Conservation (phyloP, 2,329 filamentous ascomycete species). For the Fusarium denticulatum region DNA sequence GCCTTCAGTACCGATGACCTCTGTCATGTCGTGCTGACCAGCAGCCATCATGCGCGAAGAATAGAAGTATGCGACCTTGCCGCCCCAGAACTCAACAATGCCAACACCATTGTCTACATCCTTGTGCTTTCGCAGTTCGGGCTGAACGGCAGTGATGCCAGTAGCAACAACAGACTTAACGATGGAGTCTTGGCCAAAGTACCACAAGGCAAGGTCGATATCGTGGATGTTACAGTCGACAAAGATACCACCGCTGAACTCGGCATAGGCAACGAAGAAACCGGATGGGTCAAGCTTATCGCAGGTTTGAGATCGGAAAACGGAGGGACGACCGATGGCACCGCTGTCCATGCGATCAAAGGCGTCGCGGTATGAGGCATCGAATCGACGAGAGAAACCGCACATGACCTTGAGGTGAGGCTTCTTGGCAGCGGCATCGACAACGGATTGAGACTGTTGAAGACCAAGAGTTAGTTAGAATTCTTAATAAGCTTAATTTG, state of each 20-base stretch:
- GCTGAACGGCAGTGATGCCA: conserved; percentile 47
- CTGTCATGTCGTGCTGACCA: conserved; percentile 74
- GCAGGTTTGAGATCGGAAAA: conserved; percentile 74
- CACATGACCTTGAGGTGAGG: conserved; percentile 72
- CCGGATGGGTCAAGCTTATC: conserved; percentile 73
- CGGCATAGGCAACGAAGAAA: conserved; percentile 75
- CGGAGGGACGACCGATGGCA: conserved; percentile 66
- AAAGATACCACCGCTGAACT: conserved; percentile 74
- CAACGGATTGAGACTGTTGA: conserved; percentile 65
- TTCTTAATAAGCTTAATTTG: not conserved
- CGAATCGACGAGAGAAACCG: conserved; percentile 60
- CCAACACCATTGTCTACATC: conserved; percentile 54
- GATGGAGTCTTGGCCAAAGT: conserved; percentile 46
- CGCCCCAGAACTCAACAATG: conserved; percentile 72
- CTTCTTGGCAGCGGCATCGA: conserved; percentile 64
- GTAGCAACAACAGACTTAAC: conserved; percentile 46
- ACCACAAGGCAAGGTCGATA: conserved; percentile 57
- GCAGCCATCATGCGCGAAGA: conserved; percentile 74
- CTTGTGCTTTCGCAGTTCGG: conserved; percentile 46
- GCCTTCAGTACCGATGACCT: conserved; percentile 73
- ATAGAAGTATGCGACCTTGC: conserved; percentile 73
- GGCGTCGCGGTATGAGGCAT: conserved; percentile 72
- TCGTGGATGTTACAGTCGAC: conserved; percentile 78
- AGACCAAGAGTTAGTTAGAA: not conserved
- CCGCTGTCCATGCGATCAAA: conserved; percentile 61